Percentiles rank a stretch among this genome's conserved stretches.
phyloP scores from a whole-genome alignment of 352 stramenopile species.

The Globisporangium yorkense region DNA sequence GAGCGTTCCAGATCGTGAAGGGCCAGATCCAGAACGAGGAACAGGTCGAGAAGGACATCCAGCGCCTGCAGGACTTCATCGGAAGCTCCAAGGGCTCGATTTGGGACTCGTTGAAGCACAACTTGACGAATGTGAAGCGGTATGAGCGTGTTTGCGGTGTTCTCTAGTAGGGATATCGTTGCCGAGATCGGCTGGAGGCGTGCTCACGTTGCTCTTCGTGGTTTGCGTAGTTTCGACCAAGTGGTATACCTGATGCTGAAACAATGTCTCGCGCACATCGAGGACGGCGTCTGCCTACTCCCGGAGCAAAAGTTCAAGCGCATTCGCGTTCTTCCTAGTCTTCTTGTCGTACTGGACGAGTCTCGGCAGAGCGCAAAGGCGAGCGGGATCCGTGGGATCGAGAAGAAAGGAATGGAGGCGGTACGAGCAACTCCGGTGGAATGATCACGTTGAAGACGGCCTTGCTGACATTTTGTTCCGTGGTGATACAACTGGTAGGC shows the following conservation, averaged over 20 bases:
- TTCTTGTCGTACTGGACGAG: constrained; percentile 44
- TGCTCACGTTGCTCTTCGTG: constrained; percentile 1
- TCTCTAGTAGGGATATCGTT: background rate
- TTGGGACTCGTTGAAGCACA: constrained; percentile 51
- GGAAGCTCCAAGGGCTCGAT: constrained; percentile 51
- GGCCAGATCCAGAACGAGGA: constrained; percentile 31
- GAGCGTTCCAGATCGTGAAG: constrained; percentile 44
- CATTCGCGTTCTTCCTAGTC: constrained; percentile 38
- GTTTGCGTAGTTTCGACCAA: constrained; percentile 41
- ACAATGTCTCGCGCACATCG: constrained; percentile 39
- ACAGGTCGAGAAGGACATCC: constrained; percentile 44
- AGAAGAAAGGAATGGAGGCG: constrained; percentile 51
- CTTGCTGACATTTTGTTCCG: background rate
- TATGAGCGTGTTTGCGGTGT: constrained; percentile 3
- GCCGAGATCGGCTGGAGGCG: no score
- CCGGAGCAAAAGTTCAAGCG: constrained; percentile 44
- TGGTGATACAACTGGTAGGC: constrained; percentile 17
- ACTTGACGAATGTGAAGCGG: constrained; percentile 66
- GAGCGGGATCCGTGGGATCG: constrained; percentile 21
- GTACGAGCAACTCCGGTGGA: constrained; percentile 19
- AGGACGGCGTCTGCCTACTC: constrained; percentile 25
- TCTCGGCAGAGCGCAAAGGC: constrained; percentile 15
- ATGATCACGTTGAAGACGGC: background rate
- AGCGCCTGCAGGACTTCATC: constrained; percentile 59
- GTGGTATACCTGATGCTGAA: constrained; percentile 52